These are phyloP conservation scores for Candida chilensis DNA, from an alignment of 805 yeast genomes.

Conservation along the genomic window DNA sequence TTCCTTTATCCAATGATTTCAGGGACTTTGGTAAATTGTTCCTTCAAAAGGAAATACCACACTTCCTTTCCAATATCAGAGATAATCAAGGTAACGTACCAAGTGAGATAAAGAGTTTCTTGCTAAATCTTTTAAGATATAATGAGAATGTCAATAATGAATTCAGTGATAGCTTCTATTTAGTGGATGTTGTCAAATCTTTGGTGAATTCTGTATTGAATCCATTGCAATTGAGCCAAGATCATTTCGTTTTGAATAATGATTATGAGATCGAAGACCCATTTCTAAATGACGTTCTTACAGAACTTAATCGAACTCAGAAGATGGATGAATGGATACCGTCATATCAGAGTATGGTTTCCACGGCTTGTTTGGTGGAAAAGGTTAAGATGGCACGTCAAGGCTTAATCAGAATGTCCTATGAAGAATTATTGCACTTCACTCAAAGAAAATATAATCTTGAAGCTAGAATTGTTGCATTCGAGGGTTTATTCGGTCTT, in stretches of 20 bases:
- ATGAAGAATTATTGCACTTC: conserved; percentile 45
- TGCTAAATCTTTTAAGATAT: conserved; percentile 66
- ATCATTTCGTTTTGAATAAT: conserved; percentile 8
- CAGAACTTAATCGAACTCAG: conserved; percentile 66
- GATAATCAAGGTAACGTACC: conserved; percentile 58
- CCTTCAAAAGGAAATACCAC: conserved; percentile 60
- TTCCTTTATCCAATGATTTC: conserved; percentile 80
- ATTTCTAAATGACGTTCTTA: conserved; percentile 18
- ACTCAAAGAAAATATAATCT: conserved; percentile 36
- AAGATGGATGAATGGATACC: conserved; percentile 86
- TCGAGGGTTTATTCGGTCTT: conserved; percentile 55
- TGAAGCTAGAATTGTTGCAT: conserved; percentile 58
- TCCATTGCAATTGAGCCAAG: no score
- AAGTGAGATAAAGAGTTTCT: conserved; percentile 44
- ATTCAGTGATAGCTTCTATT: conserved; percentile 65
- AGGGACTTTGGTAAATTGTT: conserved; percentile 60
- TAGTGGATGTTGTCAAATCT: conserved; percentile 47
- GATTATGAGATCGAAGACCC: conserved; percentile 1
- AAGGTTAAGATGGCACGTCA: conserved; percentile 49
- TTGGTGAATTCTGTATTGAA: conserved; percentile 26
- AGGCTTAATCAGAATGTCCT: conserved; percentile 42
- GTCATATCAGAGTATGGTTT: conserved; percentile 48
- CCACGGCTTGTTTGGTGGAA: conserved; percentile 47
- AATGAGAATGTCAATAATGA: conserved; percentile 80
- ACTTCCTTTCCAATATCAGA: conserved; percentile 48